phyloP scores from a whole-genome alignment of 306 rosid genomes.

The Vigna hirtella region DNA sequence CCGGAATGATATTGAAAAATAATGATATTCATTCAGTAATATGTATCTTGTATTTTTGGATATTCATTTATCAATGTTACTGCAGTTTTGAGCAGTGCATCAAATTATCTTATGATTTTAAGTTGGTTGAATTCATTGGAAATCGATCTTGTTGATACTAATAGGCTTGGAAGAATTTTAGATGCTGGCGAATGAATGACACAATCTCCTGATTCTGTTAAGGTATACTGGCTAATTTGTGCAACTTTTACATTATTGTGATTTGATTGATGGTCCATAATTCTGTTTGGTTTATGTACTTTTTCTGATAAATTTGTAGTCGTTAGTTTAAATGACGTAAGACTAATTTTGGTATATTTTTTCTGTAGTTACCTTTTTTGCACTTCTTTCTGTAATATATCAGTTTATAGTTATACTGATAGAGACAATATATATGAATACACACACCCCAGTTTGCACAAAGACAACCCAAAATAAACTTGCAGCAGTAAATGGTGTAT shows the following conservation, averaged over 20 bases:
- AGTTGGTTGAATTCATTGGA: conserved; percentile 10
- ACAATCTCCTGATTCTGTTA: neutral
- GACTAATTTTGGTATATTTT: no score
- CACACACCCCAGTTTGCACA: neutral
- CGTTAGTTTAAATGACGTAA: no score
- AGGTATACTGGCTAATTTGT: neutral
- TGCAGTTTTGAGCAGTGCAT: neutral
- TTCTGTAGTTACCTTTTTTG: no score
- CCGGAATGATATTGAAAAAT: neutral
- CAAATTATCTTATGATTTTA: neutral
- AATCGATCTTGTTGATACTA: neutral
- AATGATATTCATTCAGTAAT: neutral
- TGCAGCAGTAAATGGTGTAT: conserved; percentile 8
- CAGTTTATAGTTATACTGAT: neutral
- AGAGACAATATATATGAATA: neutral
- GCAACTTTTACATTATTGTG: neutral
- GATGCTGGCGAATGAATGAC: neutral
- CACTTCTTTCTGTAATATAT: neutral
- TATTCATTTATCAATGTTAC: neutral
- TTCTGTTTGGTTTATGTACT: neutral
- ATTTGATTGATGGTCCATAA: neutral
- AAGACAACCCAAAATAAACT: neutral
- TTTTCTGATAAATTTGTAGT: no score
- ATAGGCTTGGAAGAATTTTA: neutral
- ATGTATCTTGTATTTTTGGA: neutral